These are phyloP conservation scores for Didymellaceae sp. DNA, from an alignment of 2,329 filamentous ascomycete species.

Conservation along the genomic window DNA sequence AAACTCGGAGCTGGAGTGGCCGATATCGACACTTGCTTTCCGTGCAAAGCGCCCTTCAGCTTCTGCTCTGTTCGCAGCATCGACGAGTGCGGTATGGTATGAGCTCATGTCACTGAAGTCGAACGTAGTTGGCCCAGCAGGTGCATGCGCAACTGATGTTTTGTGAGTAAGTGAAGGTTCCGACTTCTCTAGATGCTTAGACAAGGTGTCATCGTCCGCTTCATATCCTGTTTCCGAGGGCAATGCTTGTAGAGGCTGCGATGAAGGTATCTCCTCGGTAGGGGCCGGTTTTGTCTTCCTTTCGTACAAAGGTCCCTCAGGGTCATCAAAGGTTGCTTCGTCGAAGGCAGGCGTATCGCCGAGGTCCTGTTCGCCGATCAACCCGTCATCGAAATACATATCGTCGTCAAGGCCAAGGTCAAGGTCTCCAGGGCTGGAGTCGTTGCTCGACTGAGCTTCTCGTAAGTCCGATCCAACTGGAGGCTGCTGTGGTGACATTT, in stretches of 20 bases:
- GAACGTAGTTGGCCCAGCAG: slow-evolving; percentile 38
- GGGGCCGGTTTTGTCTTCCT: slow-evolving; percentile 48
- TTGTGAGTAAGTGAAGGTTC: slow-evolving; percentile 62
- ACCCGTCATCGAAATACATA: slow-evolving; percentile 72
- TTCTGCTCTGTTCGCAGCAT: slow-evolving; percentile 78
- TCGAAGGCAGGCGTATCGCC: slow-evolving; percentile 67
- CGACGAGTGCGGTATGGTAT: slow-evolving; percentile 84
- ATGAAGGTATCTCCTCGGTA: slow-evolving; percentile 22
- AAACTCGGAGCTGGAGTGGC: slow-evolving; percentile 37
- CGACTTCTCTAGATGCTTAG: slow-evolving; percentile 33
- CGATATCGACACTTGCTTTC: slow-evolving; percentile 56
- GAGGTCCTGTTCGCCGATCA: slow-evolving; percentile 60
- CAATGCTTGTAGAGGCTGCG: slow-evolving; percentile 23
- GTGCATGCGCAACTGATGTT: slow-evolving; percentile 43
- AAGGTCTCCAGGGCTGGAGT: slow-evolving; percentile 14
- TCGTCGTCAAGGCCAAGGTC: slow-evolving; percentile 56
- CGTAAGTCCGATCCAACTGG: background rate
- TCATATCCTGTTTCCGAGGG: slow-evolving; percentile 40
- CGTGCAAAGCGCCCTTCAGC: slow-evolving; percentile 77
- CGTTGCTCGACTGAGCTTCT: slow-evolving; percentile 10
- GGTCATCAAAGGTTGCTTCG: slow-evolving; percentile 74
- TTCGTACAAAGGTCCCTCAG: slow-evolving; percentile 55
- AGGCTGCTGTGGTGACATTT: background rate
- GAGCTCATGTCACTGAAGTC: slow-evolving; percentile 64
- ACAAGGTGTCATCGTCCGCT: slow-evolving; percentile 41